Evolutionary conservation across 305 asterid genomes (phyloP).

Genomic region (Plantago rigida): DNA sequence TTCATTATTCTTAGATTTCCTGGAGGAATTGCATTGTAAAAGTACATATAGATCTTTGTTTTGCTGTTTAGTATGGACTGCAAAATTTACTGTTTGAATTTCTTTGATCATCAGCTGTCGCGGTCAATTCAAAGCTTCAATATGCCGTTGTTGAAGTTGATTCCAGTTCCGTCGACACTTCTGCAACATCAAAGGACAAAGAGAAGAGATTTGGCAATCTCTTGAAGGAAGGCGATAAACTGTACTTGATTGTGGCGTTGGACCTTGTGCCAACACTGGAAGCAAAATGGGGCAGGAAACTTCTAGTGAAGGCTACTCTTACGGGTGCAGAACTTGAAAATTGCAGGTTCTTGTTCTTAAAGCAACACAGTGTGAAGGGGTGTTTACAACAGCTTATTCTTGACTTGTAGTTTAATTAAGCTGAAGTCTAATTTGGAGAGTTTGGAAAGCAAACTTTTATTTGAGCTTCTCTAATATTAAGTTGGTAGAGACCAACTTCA

Average conservation of each 20-base stretch:
- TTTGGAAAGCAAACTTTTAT: background rate
- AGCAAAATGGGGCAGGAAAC: slow-evolving; percentile 81
- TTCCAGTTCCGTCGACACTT: slow-evolving; percentile 34
- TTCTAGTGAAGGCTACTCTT: slow-evolving; percentile 53
- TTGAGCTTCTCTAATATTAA: too few relatives aligned
- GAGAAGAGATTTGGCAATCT: slow-evolving; percentile 62
- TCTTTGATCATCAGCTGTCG: slow-evolving; percentile 59
- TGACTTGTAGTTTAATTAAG: background rate
- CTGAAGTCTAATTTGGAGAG: background rate
- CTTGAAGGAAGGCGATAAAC: slow-evolving; percentile 44
- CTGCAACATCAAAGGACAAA: slow-evolving; percentile 40
- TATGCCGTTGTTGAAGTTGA: slow-evolving; percentile 81
- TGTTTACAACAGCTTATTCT: background rate
- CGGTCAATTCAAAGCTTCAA: slow-evolving; percentile 82
- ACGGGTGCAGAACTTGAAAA: slow-evolving; percentile 82
- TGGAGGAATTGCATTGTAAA: background rate
- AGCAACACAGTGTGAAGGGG: too few relatives aligned
- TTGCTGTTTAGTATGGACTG: too few relatives aligned
- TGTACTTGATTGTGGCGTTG: slow-evolving; percentile 58
- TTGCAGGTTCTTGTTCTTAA: slow-evolving; percentile 46
- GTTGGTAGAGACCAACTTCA: too few relatives aligned
- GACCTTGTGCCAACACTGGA: slow-evolving; percentile 83
- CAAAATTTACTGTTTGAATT: too few relatives aligned
- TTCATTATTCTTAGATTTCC: slow-evolving; percentile 2
- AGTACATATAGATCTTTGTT: too few relatives aligned